Conservation (phyloP, 495 filamentous ascomycete genomes). For the Trichoderma parareesei region DNA sequence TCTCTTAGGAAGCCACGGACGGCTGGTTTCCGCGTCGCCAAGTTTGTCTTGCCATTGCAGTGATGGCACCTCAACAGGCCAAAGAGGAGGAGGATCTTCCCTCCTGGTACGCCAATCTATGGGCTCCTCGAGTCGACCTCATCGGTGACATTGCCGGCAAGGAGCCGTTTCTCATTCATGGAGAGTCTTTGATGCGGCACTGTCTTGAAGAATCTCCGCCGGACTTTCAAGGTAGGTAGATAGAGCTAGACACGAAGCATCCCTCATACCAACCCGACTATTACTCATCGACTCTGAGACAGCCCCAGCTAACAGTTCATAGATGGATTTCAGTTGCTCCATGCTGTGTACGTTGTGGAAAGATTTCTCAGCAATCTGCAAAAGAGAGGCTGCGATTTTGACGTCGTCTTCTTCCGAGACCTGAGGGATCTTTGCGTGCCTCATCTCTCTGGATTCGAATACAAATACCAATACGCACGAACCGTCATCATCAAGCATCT, state of each 20-base stretch:
- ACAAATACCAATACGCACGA: slow-evolving; percentile 54
- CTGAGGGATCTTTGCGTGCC: slow-evolving; percentile 41
- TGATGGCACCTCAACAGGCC: background rate
- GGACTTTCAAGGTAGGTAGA: slow-evolving; percentile 46
- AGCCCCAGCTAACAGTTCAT: background rate
- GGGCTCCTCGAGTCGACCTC: slow-evolving; percentile 43
- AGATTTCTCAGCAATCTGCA: slow-evolving; percentile 49
- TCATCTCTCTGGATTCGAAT: slow-evolving; percentile 10
- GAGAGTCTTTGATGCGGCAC: slow-evolving; percentile 59
- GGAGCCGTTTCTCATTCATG: slow-evolving; percentile 65
- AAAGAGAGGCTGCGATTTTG: slow-evolving; percentile 57
- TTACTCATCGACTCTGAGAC: background rate
- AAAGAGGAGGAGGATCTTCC: slow-evolving; percentile 11
- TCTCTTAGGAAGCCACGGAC: background rate
- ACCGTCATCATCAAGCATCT: slow-evolving; percentile 58
- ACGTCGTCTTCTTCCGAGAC: slow-evolving; percentile 59
- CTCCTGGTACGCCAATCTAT: slow-evolving; percentile 17
- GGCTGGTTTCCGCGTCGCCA: background rate
- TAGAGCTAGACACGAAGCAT: background rate
- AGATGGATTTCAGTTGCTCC: slow-evolving; percentile 63
- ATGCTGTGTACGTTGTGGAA: slow-evolving; percentile 62
- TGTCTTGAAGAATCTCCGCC: slow-evolving; percentile 51
- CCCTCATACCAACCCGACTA: no score
- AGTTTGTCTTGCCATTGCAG: no score
- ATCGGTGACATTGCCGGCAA: slow-evolving; percentile 68